phyloP scores from a whole-genome alignment of 805 yeast species.

The Pichia pseudocactophila region DNA sequence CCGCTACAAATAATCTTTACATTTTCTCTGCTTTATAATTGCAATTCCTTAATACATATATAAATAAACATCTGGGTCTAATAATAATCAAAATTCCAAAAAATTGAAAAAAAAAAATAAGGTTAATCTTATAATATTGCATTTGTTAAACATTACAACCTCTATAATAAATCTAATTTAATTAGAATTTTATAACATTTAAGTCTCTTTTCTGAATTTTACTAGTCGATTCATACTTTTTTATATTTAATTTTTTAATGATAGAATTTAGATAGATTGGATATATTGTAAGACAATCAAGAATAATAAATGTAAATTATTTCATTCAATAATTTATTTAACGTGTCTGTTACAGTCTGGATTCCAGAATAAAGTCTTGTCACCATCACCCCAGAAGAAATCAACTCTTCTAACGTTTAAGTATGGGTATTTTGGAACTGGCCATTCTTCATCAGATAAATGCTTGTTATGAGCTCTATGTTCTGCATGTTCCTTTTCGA shows the following conservation, averaged over 20 bases:
- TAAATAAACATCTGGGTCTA: too few species aligned
- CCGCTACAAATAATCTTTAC: constrained; percentile 92
- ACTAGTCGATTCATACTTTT: too few species aligned
- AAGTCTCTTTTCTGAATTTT: too few species aligned
- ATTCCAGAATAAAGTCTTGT: constrained; percentile 96
- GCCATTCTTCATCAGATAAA: constrained; percentile 87
- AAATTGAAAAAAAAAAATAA: too few species aligned
- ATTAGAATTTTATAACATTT: too few species aligned
- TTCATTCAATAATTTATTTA: constrained; percentile 14
- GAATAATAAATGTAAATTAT: background rate
- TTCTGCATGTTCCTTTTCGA: constrained; percentile 82
- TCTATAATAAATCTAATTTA: too few species aligned
- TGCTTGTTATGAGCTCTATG: constrained; percentile 75
- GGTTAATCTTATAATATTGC: too few species aligned
- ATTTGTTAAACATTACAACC: too few species aligned
- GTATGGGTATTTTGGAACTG: constrained; percentile 70
- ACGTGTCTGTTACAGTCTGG: constrained; percentile 83
- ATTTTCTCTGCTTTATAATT: constrained; percentile 66
- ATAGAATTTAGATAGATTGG: too few species aligned
- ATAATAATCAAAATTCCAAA: too few species aligned
- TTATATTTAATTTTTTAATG: too few species aligned
- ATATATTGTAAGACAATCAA: background rate
- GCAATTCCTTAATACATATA: background rate
- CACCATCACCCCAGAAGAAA: constrained; percentile 99
- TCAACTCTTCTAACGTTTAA: constrained; percentile 82